phyloP scores from a whole-genome alignment of 768 basidiomycete species.

The Mrakia blollopis region DNA sequence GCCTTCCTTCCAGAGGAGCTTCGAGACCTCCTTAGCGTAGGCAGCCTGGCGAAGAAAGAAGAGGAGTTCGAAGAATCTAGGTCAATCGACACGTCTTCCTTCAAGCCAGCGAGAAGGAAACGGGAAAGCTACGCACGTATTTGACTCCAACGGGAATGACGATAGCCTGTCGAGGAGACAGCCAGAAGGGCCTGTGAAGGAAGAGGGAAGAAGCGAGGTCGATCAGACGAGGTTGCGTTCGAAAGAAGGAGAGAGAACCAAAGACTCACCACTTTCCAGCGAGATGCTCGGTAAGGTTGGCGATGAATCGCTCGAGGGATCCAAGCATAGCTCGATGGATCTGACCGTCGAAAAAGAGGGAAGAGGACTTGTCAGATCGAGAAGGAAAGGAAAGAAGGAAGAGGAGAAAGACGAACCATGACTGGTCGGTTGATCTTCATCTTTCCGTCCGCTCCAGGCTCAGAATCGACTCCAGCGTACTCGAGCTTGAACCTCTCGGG shows the following conservation, averaged over 20 bases:
- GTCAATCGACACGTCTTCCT: not conserved
- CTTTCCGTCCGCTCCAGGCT: conserved; percentile 45
- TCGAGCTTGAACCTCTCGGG: conserved; percentile 93
- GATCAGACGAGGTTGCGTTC: not conserved
- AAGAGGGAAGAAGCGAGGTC: not conserved
- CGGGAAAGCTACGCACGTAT: conserved; percentile 57
- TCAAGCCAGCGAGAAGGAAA: not conserved
- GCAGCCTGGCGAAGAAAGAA: conserved; percentile 57
- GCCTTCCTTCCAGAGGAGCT: conserved; percentile 62
- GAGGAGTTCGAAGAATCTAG: not conserved
- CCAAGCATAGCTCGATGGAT: conserved; percentile 96
- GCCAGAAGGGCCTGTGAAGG: conserved; percentile 83
- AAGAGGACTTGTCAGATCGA: not conserved
- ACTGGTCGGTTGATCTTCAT: conserved; percentile 62
- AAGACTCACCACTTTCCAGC: conserved; percentile 84
- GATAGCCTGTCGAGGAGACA: conserved; percentile 90
- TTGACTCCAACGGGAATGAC: conserved; percentile 89
- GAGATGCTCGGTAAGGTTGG: conserved; percentile 94
- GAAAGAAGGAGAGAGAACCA: too few species aligned
- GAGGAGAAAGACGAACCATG: conserved; percentile 49
- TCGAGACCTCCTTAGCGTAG: conserved; percentile 76
- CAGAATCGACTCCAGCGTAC: conserved; percentile 62
- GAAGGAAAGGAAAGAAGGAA: not conserved
- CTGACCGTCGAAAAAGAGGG: not conserved
- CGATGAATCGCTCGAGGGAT: conserved; percentile 89